Conservation (phyloP, 1,139 yeast genomes). For the Debaryomyces sp. region DNA sequence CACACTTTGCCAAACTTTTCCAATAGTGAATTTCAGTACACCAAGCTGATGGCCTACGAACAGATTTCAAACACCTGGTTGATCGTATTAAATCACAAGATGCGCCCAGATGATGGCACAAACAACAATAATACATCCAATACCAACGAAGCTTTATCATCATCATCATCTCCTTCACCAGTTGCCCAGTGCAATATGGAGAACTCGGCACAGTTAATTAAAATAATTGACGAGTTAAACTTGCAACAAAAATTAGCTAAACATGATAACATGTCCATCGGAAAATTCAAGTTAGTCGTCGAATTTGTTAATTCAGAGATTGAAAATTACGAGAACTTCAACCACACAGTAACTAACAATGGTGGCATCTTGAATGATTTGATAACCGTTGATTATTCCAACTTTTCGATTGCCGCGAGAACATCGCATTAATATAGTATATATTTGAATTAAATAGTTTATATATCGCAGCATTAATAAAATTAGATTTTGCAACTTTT, state of each 20-base stretch:
- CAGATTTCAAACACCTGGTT: slow-evolving; percentile 81
- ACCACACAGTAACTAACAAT: slow-evolving; percentile 20
- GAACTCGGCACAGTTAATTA: slow-evolving; percentile 29
- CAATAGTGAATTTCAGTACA: slow-evolving; percentile 72
- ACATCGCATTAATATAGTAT: slow-evolving; percentile 15
- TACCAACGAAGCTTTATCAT: slow-evolving; percentile 2
- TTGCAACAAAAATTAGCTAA: slow-evolving; percentile 51
- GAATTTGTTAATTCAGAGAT: slow-evolving; percentile 48
- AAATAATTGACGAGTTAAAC: slow-evolving; percentile 36
- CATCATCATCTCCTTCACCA: slow-evolving; percentile 7
- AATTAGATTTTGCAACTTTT: slow-evolving; percentile 8
- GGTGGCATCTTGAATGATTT: slow-evolving; percentile 37
- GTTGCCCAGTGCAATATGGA: slow-evolving; percentile 15
- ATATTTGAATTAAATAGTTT: slow-evolving; percentile 1
- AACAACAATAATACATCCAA: slow-evolving; percentile 8
- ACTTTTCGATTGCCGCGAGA: slow-evolving; percentile 29
- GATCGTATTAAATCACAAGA: slow-evolving; percentile 53
- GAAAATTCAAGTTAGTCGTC: slow-evolving; percentile 49
- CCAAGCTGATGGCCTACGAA: slow-evolving; percentile 72
- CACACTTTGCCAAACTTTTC: slow-evolving; percentile 74
- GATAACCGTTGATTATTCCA: slow-evolving; percentile 51
- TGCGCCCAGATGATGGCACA: slow-evolving; percentile 17
- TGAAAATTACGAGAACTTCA: slow-evolving; percentile 28
- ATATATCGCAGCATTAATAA: slow-evolving; percentile 6
- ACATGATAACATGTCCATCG: slow-evolving; percentile 61